Evolutionary conservation across 306 rosid species (phyloP), one percentile per base, ranked within the genome.

Genomic region (Citrullus amarus): DNA sequence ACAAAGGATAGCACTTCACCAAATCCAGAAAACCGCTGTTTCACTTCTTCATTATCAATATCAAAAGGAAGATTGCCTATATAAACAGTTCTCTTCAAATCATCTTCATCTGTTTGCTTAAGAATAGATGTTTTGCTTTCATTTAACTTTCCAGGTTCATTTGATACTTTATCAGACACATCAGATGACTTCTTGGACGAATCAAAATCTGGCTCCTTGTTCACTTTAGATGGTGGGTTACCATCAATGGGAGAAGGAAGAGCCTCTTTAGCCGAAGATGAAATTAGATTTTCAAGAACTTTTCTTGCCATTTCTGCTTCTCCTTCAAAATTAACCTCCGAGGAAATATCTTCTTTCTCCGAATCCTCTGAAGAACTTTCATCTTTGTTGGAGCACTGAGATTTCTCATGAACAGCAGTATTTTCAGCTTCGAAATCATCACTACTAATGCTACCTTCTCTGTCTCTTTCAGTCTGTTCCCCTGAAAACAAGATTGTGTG

Each of bases 61-160:
- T 95, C 99, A 79, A 95, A 95, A 20, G 96, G 97, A 85, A 95
- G 91, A 81, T 95, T 95, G 81, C 80, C 87, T 75, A 95, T 84
- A 75, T 91, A 95, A 88, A 92, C 53, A 83, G 99, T 92, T 86
- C 90, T 80, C 82, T 81, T 88, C 91, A 92, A 83, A 80, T 88
- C 95, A 72, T 90, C 95, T 46, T 81, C 90, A 28, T 86, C 96
- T 15, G 80, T 80, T 83, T 67, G 85, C 82, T 91, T 83, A 67
- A 76, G 87, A 66, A 81, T 72, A 73, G 88, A 66, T 81, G 58
- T 68, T 57, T 78, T 75, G 71, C 66, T 76, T 80, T 28, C 76
- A 86, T 59, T 79, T 54, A 87, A 83, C 66, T 73, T 79, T 83
- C 76, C 90, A 63, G 88, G 48, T 30, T 18, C 80, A 28, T 72